Evolutionary conservation across 177 flowering plant genomes (phyloP), one percentile per base, ranked within the genome.

Genomic region (Vitis hybrid): DNA sequence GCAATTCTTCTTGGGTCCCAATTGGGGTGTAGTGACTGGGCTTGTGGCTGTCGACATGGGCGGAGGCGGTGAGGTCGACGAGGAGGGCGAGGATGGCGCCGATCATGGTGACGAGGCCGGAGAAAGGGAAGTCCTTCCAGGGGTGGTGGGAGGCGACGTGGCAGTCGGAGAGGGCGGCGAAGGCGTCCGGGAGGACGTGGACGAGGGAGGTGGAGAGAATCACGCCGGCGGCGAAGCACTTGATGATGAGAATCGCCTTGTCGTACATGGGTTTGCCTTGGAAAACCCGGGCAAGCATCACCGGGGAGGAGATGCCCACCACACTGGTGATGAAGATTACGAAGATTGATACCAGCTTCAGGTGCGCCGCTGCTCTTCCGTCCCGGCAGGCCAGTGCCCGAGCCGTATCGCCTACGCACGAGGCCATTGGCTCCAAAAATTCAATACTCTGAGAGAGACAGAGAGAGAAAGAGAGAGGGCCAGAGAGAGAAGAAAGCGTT

Each of bases 141-240:
- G 97, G 97, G 69, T 88, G 97, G 27, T 46, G 80, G 3, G 88
- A 71, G 5, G 90, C 78, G 17, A 90, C 83, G 6, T 77, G 83
- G 78, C 92, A 90, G 71, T 88, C 89, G 60, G 84, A 35, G 64
- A 91, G 86, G 2, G 97, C 90, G 19, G 55, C 67, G 78, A 70
- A 90, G 24, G 97, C 94, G 74, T 91, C 92, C 1, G 97, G 97
- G 56, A 90, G 86, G 51, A 91, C 97, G 75, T 91, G 97, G 69
- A 91, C 94, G 30, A 91, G 85, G 10, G 94, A 88, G 60, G 97
- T 91, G 64, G 94, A 84, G 60, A 91, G 86, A 35, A 91, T 90
- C 3, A 91, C 97, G 2, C 97, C 97, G 24, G 97, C 97, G 9
- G 97, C 97, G 82, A 90, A 91, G 85, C 94, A 90, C 78, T 91